These are phyloP conservation scores for Adansonia grandidieri DNA, from an alignment of 441 rosid species.

Conservation along the genomic window DNA sequence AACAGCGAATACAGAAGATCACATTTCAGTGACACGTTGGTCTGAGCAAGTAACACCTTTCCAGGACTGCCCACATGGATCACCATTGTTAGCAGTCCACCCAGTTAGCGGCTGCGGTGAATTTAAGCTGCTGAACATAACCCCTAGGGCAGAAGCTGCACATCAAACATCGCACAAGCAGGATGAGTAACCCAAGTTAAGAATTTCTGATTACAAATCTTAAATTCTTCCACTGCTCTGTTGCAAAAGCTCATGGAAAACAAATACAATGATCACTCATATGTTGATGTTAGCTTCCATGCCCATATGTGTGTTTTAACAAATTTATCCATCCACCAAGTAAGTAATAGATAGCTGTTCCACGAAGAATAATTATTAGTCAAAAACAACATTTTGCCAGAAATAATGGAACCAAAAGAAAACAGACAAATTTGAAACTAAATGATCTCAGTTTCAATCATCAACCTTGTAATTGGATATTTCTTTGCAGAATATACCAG, in stretches of 20 bases:
- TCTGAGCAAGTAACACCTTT: conserved; percentile 83
- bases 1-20: conserved; percentile 28
- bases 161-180: conserved; percentile 31
- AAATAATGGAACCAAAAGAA: not conserved
- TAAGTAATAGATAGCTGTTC: not conserved
- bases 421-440: not conserved
- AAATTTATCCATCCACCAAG: not conserved
- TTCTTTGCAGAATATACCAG: not conserved
- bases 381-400: not conserved
- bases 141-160: conserved; percentile 77
- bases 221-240: not conserved
- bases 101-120: conserved; percentile 65
- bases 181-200: conserved; percentile 16
- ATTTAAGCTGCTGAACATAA: conserved; percentile 58
- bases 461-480: not conserved
- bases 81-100: conserved; percentile 74
- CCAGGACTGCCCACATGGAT: conserved; percentile 95
- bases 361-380: not conserved
- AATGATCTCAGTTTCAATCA: not conserved
- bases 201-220: not conserved
- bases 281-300: not conserved
- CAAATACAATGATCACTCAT: not conserved
- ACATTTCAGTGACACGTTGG: conserved; percentile 82
- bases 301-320: not conserved
- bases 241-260: not conserved